A percentile compares a stretch with the other conserved stretches of the same genome.
These are phyloP conservation scores for Polychaeton citri DNA, from an alignment of 2,329 filamentous ascomycete species.

Conservation along the genomic window DNA sequence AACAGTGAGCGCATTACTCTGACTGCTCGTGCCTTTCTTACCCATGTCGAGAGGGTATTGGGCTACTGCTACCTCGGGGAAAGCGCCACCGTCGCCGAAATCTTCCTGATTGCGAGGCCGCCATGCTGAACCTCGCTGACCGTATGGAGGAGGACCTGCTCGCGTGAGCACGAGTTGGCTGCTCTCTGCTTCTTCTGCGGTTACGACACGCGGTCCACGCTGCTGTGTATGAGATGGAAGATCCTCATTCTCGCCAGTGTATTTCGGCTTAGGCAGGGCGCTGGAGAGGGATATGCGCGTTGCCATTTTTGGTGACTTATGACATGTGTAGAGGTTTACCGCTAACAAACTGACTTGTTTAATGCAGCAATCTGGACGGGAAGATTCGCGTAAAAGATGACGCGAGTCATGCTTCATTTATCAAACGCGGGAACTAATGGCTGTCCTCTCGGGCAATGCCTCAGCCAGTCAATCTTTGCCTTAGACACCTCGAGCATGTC, in stretches of 20 bases:
- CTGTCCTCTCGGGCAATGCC: neutral
- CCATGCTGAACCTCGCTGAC: conserved; percentile 69
- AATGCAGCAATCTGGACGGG: no score
- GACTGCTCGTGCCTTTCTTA: conserved; percentile 49
- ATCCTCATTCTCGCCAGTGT: conserved; percentile 78
- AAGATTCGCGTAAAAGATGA: no score
- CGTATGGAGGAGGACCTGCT: conserved; percentile 76
- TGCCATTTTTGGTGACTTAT: neutral
- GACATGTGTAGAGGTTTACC: neutral
- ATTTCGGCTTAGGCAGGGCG: conserved; percentile 78
- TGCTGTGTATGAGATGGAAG: conserved; percentile 56
- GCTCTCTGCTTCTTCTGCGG: conserved; percentile 66
- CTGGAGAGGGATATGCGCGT: conserved; percentile 49
- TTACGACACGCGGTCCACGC: conserved; percentile 70
- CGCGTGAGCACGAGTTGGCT: conserved; percentile 74
- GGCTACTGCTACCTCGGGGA: conserved; percentile 83
- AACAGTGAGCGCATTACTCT: conserved; percentile 79
- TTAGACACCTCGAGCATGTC: no score
- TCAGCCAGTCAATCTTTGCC: no score
- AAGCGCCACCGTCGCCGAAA: conserved; percentile 91
- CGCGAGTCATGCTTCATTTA: neutral
- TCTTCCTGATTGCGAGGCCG: conserved; percentile 78
- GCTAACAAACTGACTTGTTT: no score
- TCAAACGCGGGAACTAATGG: neutral
- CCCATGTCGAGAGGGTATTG: conserved; percentile 97